A percentile compares a stretch with the other conserved stretches of the same genome.
Conservation (phyloP, 163 green algal species). For the Coccomyxa subellipsoidea region DNA sequence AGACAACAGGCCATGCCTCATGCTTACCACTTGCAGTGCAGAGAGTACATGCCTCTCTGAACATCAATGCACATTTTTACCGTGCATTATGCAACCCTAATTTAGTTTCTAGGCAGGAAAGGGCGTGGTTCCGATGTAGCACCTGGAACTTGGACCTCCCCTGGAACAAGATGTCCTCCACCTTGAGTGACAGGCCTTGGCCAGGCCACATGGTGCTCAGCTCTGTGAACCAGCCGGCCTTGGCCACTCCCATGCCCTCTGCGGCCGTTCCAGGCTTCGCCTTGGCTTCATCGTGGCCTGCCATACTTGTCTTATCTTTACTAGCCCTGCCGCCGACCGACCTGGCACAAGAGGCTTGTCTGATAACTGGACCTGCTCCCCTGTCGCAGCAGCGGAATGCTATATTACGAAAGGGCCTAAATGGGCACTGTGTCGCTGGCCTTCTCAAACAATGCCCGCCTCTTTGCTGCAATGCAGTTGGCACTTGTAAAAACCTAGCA, state of each 20-base stretch:
- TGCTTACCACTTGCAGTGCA: too few relatives aligned
- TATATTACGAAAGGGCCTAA: background rate
- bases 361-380: background rate
- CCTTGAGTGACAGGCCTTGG: conserved; percentile 84
- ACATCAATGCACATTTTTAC: too few relatives aligned
- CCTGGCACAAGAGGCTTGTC: background rate
- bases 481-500: too few relatives aligned
- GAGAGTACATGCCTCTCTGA: too few relatives aligned
- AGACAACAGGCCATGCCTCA: too few relatives aligned
- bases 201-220: conserved; percentile 92
- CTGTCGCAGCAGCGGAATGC: background rate
- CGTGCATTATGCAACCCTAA: too few relatives aligned
- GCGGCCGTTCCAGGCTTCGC: conserved; percentile 22
- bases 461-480: too few relatives aligned
- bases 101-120: too few relatives aligned
- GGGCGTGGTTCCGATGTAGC: background rate
- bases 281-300: background rate
- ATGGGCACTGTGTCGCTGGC: too few relatives aligned
- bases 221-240: conserved; percentile 94
- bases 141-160: conserved; percentile 92
- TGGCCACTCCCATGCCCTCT: conserved; percentile 51
- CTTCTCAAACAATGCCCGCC: too few relatives aligned
- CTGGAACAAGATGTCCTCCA: conserved; percentile 88
- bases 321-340: background rate
- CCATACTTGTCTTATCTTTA: background rate